These are phyloP conservation scores for Microbotryum intermedium DNA, from an alignment of 1,284 basidiomycete species.

Conservation along the genomic window DNA sequence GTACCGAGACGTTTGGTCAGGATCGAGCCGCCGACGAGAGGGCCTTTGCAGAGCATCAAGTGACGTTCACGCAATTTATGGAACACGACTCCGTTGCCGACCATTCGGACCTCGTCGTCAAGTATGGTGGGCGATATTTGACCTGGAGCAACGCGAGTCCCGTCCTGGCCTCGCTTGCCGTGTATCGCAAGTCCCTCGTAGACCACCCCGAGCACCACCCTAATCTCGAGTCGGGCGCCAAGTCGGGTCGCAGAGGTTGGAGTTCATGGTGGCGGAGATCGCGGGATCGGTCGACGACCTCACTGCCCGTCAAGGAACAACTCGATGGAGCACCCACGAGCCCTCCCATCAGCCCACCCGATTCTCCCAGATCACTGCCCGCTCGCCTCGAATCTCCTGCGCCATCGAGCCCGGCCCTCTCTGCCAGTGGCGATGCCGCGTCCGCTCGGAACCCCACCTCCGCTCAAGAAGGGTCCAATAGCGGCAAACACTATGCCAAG, in stretches of 20 bases:
- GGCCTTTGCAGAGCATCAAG: conserved; percentile 41
- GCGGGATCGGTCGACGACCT: no score
- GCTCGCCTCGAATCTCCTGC: background rate
- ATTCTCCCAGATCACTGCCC: conserved; percentile 12
- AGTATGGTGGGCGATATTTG: conserved; percentile 44
- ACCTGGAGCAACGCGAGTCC: conserved; percentile 47
- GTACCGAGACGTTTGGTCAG: conserved; percentile 35
- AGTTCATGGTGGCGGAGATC: conserved; percentile 19
- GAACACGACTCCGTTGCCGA: conserved; percentile 45
- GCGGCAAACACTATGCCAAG: conserved; percentile 67
- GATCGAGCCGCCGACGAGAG: conserved; percentile 34
- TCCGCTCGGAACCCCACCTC: background rate
- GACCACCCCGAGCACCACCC: conserved; percentile 31
- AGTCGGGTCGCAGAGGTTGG: conserved; percentile 12
- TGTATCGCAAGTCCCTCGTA: conserved; percentile 43
- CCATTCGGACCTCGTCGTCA: conserved; percentile 44
- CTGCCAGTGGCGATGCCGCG: background rate
- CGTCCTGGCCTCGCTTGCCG: conserved; percentile 45
- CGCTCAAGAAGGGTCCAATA: no score
- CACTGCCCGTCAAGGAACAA: background rate
- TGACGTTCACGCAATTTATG: conserved; percentile 47
- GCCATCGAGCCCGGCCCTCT: background rate
- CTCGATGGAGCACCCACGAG: conserved; percentile 9
- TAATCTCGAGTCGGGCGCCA: background rate
- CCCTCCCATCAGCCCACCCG: conserved; percentile 16